Evolutionary conservation across 2,329 filamentous ascomycete genomes (phyloP).

Genomic region (Ascochyta clinopodiicola): DNA sequence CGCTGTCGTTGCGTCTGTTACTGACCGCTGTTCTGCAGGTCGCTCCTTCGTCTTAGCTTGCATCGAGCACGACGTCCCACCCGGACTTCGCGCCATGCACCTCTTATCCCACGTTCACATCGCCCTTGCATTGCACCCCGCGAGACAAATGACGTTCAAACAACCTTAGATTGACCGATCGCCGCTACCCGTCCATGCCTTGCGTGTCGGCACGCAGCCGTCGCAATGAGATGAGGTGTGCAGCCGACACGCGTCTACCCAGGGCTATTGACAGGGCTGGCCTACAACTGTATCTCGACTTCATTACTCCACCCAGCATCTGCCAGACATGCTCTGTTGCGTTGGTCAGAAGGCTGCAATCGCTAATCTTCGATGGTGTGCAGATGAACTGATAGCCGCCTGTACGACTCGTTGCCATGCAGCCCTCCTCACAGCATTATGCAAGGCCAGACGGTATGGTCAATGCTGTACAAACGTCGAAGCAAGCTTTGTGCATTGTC

Average conservation of each 20-base stretch:
- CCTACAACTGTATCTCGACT: constrained; percentile 10
- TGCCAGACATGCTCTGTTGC: neutral
- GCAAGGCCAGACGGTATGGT: constrained; percentile 14
- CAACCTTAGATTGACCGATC: constrained; percentile 11
- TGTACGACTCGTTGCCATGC: neutral
- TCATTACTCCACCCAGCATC: neutral
- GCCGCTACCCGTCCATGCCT: constrained; percentile 4
- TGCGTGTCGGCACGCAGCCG: constrained; percentile 9
- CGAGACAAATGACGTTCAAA: constrained; percentile 7
- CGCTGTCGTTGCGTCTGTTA: neutral
- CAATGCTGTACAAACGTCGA: constrained; percentile 15
- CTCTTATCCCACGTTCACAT: neutral
- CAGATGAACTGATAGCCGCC: neutral
- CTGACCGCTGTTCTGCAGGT: constrained; percentile 6
- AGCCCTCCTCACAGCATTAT: constrained; percentile 8
- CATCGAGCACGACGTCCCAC: neutral
- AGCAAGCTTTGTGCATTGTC: constrained; percentile 15
- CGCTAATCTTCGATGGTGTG: neutral
- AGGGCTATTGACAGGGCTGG: neutral
- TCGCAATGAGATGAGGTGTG: constrained; percentile 15
- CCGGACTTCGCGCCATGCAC: neutral
- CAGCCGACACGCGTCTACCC: constrained; percentile 10
- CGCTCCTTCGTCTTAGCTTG: neutral
- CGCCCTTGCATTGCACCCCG: constrained; percentile 2
- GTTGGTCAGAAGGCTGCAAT: neutral